phyloP scores from a whole-genome alignment of 2,329 filamentous ascomycete species.

The Botryotinia convoluta region DNA sequence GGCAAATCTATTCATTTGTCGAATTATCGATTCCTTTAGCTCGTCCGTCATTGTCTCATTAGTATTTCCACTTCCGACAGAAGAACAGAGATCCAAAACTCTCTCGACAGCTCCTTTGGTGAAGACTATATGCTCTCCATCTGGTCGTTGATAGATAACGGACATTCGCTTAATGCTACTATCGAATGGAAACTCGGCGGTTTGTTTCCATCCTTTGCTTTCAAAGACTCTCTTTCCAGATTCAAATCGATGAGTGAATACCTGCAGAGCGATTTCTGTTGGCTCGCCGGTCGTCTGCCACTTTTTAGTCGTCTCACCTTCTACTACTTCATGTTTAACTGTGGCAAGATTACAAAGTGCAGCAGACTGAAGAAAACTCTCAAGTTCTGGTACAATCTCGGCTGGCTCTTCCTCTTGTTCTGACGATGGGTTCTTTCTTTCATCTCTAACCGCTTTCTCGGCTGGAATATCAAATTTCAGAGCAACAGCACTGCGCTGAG shows the following conservation, averaged over 20 bases:
- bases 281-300: conserved; percentile 67
- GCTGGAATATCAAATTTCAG: conserved; percentile 49
- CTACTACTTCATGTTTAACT: conserved; percentile 62
- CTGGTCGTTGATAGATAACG: conserved; percentile 56
- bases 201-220: conserved; percentile 52
- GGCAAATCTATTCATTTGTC: conserved; percentile 67
- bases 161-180: conserved; percentile 76
- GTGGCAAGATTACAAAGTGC: conserved; percentile 61
- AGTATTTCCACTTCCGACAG: conserved; percentile 45
- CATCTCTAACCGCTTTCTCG: conserved; percentile 41
- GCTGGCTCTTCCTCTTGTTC: conserved; percentile 27
- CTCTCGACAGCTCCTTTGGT: conserved; percentile 70
- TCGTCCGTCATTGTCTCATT: conserved; percentile 49
- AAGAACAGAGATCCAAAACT: conserved; percentile 61
- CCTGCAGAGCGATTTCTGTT: conserved; percentile 72
- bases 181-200: conserved; percentile 71
- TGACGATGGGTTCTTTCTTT: conserved; percentile 33
- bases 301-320: conserved; percentile 51
- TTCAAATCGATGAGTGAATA: conserved; percentile 67
- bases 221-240: conserved; percentile 51
- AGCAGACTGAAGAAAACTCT: conserved; percentile 58
- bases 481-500: conserved; percentile 57
- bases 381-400: conserved; percentile 45
- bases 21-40: conserved; percentile 55
- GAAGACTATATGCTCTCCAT: conserved; percentile 47